Evolutionary conservation across 441 rosid genomes (phyloP), one percentile per base, ranked within the genome.

Genomic region (Aleurites moluccanus): DNA sequence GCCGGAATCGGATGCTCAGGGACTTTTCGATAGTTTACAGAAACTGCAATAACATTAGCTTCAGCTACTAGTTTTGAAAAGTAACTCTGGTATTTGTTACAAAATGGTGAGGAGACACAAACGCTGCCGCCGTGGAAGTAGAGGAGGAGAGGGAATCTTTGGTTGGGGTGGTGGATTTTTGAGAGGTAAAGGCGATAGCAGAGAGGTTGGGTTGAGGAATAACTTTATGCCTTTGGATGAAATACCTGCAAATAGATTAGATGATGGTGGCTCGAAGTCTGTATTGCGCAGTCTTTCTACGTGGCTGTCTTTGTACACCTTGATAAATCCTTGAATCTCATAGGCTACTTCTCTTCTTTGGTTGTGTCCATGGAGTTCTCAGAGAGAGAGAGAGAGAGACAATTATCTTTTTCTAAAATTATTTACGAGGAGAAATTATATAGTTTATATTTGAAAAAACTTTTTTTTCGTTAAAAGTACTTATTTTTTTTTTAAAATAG

Each of bases 111-210:
- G 1, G 81, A 69, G 67, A 78, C 7, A 75, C 80, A 75, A 74
- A 84, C 86, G 21, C 69, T 87, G 3, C 90, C 89, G 45, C 89
- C 90, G 65, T 84, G 88, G 80, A 86, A 82, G 79, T 79, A 84
- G 64, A 86, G 73, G 56, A 86, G 81, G 61, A 86, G 76, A 44
- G 71, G 80, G 42, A 84, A 64, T 64, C 80, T 86, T 52, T 66
- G 73, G 45, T 38, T 55, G 3, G 69, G 78, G 18, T 15, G 18
- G 61, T 72, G 40, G 40, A 61, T 50, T 64, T 75, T 78, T 4
- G 88, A 86, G 16, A 83, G 81, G 81, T 72, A 83, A 61, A 88
- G 77, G 49, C 89, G 81, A 55, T n/a, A n/a, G 87, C 89, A 5
- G 81, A 80, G 57, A 85, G 65, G 73, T 69, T 63, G 73, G 80